Evolutionary conservation across 805 yeast species (phyloP), one percentile per base, ranked within the genome.

Genomic region (Yamadazyma olivae): DNA sequence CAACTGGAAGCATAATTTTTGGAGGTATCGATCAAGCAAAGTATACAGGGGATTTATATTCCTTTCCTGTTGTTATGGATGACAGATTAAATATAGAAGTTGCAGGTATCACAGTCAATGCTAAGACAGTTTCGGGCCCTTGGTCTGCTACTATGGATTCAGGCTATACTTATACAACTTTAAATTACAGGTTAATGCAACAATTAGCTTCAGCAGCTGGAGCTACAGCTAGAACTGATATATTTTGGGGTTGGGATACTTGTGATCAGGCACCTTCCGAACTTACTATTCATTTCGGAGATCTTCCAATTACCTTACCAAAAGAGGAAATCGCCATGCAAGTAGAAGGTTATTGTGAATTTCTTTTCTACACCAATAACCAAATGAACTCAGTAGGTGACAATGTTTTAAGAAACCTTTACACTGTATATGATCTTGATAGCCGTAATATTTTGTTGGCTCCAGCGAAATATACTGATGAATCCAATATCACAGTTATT

Each of bases 401-500:
- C 49, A 69, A 72, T 27, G 72, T 83, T 49, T 57, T 83, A 44
- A 66, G 84, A 33, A 69, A 74, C 39, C 79, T 79, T 2, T 82
- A 80, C 54, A 65, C 77, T 18, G 84, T 79, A 12, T 79, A 71
- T 54, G 81, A 83, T 54, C 56, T 79, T 32, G 84, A 77, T 21
- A 70, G 71, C 49, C 56, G 57, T 30, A 66, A 73, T 48, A 60
- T 82, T 25, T 75, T 83, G 4, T 42, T 82, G 50, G 83, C 61
- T 5, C 57, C 50, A 28, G 56, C 41, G 20, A 43, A 44, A 16
- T 55, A 53, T 39, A 27, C 41, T 17, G 27, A 39, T 35, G 48
- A 51, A n/a, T n/a, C n/a, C n/a, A n/a, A n/a, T n/a, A n/a, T n/a
- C n/a, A n/a, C n/a, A n/a, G n/a, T n/a, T n/a, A n/a, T n/a, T n/a